These are phyloP conservation scores for Volvox africanus DNA, from an alignment of 139 green algal species.

Conservation along the genomic window DNA sequence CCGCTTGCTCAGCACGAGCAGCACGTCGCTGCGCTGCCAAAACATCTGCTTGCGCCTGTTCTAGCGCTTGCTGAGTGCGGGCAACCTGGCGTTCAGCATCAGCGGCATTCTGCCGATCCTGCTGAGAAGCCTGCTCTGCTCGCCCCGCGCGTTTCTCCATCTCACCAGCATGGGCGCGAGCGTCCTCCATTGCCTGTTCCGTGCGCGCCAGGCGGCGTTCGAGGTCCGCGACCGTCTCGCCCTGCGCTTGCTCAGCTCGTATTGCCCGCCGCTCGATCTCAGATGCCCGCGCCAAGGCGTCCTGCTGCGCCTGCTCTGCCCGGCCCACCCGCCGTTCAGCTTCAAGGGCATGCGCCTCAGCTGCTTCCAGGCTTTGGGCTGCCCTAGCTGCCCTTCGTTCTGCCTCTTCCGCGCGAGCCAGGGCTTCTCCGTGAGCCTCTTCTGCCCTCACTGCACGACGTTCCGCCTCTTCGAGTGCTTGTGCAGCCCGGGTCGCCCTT, in stretches of 20 bases:
- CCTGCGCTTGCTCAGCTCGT: neutral
- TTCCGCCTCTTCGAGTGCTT: neutral
- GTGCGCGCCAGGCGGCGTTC: neutral
- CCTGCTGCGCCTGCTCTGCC: conserved; percentile 8
- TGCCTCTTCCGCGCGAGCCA: neutral
- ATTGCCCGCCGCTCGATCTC: neutral
- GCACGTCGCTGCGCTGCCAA: conserved; percentile 7
- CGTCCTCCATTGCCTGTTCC: neutral
- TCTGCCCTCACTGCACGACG: conserved; percentile 5
- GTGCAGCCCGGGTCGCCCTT: neutral
- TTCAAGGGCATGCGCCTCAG: neutral
- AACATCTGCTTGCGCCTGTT: neutral
- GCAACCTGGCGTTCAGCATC: neutral
- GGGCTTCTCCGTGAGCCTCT: neutral
- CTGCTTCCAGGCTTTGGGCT: neutral
- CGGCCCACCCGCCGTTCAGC: neutral
- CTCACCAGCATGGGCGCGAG: neutral
- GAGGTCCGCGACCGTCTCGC: neutral
- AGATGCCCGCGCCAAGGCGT: neutral
- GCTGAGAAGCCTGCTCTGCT: neutral
- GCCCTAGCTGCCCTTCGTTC: neutral
- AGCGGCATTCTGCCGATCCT: neutral
- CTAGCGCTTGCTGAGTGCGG: neutral
- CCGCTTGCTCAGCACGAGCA: neutral
- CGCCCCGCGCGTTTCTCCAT: neutral